Evolutionary conservation across 2,329 filamentous ascomycete genomes (phyloP), one percentile per base, ranked within the genome.

Genomic region (Cercospora canescens): DNA sequence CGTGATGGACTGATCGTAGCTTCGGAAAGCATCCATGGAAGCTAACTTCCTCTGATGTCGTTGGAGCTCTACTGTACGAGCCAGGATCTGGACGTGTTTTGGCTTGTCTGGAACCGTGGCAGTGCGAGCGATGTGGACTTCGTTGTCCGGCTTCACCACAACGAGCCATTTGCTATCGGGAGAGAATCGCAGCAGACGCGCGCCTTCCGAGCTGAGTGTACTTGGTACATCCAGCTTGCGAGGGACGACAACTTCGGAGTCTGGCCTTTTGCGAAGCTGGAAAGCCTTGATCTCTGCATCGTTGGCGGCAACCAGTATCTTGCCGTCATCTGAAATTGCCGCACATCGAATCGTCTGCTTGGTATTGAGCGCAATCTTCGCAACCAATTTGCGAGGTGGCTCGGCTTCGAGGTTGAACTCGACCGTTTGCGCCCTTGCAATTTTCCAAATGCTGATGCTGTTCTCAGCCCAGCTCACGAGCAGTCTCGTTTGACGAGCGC

Each of bases 381-480:
- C 74, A 2, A 77, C 73, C 7, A 77, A 69, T 35, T 75, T 76
- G 9, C 74, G 70, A 24, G 74, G 68, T 14, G 65, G 70, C 30
- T 72, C 67, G n/a, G 65, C 60, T n/a, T 64, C 60, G 14, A 50
- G 24, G 24, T 70, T 71, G 14, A 61, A 63, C 3, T 65, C 71
- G 84, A 70, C 82, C 84, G 68, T 60, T 81, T 73, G 70, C 65
- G 80, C 79, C 8, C 77, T 69, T 75, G 79, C 64, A 76, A 91
- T 80, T 45, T 84, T 86, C 93, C 94, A 99, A 67, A 99, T 86
- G 71, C 91, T 89, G 57, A 98, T 84, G 76, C 96, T 91, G 63
- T 91, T 86, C 70, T 94, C 92, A 93, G 94, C 98, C 91, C 93
- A 98, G 77, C 92, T 92, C 74, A 95, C 87, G 28, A 99, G 81